These are phyloP conservation scores for Kluyveromyces starmeri DNA, from an alignment of 805 yeast species.

Conservation along the genomic window DNA sequence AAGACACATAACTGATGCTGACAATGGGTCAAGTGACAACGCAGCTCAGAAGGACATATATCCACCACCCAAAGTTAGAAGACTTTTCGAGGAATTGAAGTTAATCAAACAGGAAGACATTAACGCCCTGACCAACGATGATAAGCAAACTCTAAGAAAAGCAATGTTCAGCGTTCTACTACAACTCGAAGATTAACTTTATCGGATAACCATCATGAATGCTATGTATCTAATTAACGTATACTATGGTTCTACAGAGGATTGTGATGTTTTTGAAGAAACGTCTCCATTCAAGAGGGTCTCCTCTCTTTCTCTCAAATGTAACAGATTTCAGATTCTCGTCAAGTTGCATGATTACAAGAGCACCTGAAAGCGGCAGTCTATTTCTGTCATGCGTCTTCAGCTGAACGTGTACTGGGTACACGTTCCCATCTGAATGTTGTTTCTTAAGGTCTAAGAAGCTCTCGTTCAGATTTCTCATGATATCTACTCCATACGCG, in stretches of 20 bases:
- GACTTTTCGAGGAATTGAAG: conserved; percentile 13
- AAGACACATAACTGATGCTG: not conserved
- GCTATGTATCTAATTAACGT: conserved; percentile 13
- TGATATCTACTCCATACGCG: conserved; percentile 17
- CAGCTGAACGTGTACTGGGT: conserved; percentile 32
- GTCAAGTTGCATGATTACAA: conserved; percentile 35
- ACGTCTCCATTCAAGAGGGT: conserved; percentile 68
- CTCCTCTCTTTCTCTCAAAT: conserved; percentile 50
- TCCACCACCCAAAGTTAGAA: conserved; percentile 16
- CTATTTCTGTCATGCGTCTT: conserved; percentile 39
- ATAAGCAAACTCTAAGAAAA: conserved; percentile 17
- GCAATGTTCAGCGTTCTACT: conserved; percentile 20
- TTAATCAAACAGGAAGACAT: conserved; percentile 13
- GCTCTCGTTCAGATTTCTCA: conserved; percentile 15
- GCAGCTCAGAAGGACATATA: not conserved
- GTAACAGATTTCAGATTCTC: conserved; percentile 40
- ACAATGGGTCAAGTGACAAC: not conserved
- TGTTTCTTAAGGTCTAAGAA: conserved; percentile 12
- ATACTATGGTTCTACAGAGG: conserved; percentile 49
- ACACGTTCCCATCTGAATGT: conserved; percentile 18
- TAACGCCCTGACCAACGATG: conserved; percentile 12
- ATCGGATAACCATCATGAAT: too few relatives aligned
- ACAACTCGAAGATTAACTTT: conserved; percentile 14
- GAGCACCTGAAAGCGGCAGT: conserved; percentile 37
- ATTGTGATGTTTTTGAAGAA: conserved; percentile 50